Evolutionary conservation across 345 rosid genomes (phyloP).

Genomic region (Pugionium dolabratum): DNA sequence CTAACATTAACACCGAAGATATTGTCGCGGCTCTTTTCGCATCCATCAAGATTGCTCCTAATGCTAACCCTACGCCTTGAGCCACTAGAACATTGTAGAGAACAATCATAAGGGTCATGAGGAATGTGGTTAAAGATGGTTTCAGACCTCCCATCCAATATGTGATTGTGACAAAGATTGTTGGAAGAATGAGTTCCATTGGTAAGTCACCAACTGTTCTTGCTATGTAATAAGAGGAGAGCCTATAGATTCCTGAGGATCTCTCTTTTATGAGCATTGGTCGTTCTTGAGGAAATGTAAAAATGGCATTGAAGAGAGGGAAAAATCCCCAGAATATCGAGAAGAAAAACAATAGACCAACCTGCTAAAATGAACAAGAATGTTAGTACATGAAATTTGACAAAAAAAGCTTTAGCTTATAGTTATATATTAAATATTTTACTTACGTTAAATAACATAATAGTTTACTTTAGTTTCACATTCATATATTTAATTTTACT

Average conservation of each 20-base stretch:
- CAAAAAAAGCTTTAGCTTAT: no score
- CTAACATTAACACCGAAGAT: constrained; percentile 82
- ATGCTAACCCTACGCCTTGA: constrained; percentile 78
- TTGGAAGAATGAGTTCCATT: constrained; percentile 93
- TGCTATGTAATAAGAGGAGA: constrained; percentile 82
- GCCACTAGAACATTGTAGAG: constrained; percentile 83
- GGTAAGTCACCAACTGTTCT: constrained; percentile 83
- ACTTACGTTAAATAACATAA: no score
- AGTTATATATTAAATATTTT: no score
- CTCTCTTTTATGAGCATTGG: constrained; percentile 88
- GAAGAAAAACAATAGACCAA: constrained; percentile 86
- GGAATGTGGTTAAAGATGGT: constrained; percentile 63
- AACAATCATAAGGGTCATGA: constrained; percentile 62
- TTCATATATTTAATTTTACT: no score
- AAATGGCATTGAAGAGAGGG: constrained; percentile 80
- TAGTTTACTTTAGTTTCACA: no score
- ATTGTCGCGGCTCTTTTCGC: constrained; percentile 79
- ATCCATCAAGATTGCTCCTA: constrained; percentile 87
- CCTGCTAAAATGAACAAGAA: constrained; percentile 46
- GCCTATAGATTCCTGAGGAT: constrained; percentile 86
- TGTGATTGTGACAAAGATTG: constrained; percentile 63
- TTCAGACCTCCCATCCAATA: constrained; percentile 99
- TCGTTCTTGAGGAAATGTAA: constrained; percentile 84
- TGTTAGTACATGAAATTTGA: no score
- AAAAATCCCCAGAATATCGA: constrained; percentile 93